Evolutionary conservation across 169 alveolate species (phyloP), one percentile per base, ranked within the genome.

Genomic region (Theileria equi): DNA sequence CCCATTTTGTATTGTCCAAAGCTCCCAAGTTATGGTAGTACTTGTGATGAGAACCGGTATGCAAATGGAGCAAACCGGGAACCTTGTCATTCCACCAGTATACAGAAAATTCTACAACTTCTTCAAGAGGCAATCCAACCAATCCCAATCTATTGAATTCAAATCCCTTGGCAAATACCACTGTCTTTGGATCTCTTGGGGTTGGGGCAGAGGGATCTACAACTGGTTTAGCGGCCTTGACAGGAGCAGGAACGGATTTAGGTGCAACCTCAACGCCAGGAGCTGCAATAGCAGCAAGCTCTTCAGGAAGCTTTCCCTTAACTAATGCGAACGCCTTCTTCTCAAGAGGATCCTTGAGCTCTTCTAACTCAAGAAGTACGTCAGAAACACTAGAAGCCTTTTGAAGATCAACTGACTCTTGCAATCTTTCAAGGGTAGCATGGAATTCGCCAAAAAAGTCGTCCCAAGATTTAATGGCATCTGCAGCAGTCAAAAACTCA

Each of bases 151-250:
- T 50, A n/a, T 6, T 10, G 17, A 50, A 21, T 2, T 50, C 61
- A 17, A 50, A 50, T 5, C 61, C 61, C 40, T 17, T 21, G 0
- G 32, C 61, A 6, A 50, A 38, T 50, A 43, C 45, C 61, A 50
- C 19, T 36, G 45, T 13, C 13, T 13, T 13, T 36, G 45, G 45
- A 36, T 10, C 45, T 36, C 45, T 13, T 36, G 45, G 45, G 45
- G 45, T 13, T 11, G 45, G 45, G 13, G 45, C 13, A 36, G 45
- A 10, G 13, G 45, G 45, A 11, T 13, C 45, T 36, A 13, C 19
- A 11, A 36, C 19, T 13, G 10, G 45, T 36, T 11, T 13, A 13
- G 13, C 45, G 10, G 45, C 13, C 45, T 10, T 11, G 10, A 10
- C 45, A 11, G 45, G 45, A 11, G 19, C 45, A 13, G 45, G 45